Conservation (phyloP, 306 rosid species). For the Dalbergia cochinchinensis region DNA sequence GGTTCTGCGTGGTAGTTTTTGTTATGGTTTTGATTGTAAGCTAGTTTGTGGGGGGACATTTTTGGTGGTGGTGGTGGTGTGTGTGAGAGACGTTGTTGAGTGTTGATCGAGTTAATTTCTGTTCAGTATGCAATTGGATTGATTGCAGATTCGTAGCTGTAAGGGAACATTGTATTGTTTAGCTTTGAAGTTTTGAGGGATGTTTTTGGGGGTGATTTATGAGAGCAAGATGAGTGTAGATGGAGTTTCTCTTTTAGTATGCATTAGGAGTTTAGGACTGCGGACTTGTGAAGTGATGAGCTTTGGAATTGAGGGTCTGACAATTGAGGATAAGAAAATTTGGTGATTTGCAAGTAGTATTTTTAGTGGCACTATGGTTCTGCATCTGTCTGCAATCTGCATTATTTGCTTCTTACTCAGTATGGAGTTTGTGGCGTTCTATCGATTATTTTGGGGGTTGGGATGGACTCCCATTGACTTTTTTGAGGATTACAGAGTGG, state of each 20-base stretch:
- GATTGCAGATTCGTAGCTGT: background rate
- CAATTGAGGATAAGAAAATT: background rate
- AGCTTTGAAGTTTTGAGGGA: conserved; percentile 15
- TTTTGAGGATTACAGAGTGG: conserved; percentile 16
- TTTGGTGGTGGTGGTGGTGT: background rate
- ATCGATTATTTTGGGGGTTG: background rate
- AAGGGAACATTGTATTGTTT: background rate
- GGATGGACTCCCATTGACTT: background rate
- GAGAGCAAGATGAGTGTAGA: background rate
- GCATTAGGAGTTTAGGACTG: conserved; percentile 2
- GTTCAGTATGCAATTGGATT: background rate
- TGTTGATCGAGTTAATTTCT: background rate
- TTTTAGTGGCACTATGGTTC: background rate
- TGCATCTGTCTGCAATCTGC: background rate
- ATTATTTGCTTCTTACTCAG: conserved; percentile 5
- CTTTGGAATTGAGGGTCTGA: background rate
- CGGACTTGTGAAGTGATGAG: background rate
- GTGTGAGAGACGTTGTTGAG: background rate
- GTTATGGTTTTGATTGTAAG: background rate
- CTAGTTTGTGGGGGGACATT: background rate
- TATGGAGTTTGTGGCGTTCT: conserved; percentile 16
- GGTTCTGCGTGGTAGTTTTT: background rate
- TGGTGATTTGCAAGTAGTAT: background rate
- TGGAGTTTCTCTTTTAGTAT: background rate
- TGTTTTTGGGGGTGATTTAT: background rate